A percentile compares a stretch with the other conserved stretches of the same genome.
Evolutionary conservation across 2,329 filamentous ascomycete genomes (phyloP).

Genomic region (Endocalyx cinctus): DNA sequence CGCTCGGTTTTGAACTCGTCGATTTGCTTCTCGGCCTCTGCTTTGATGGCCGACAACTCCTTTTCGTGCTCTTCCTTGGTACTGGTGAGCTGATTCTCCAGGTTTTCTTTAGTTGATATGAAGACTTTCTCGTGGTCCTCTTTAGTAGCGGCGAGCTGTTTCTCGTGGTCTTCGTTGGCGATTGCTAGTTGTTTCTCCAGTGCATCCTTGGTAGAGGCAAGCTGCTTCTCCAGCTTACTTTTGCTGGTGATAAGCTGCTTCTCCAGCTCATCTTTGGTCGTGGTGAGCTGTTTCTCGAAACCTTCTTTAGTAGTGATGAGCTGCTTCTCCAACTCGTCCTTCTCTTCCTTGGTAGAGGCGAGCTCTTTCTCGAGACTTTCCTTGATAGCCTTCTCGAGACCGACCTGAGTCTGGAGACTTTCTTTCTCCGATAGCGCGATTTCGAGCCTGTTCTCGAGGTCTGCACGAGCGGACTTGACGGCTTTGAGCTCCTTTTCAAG

Average conservation of each 20-base stretch:
- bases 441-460: slow-evolving; percentile 15
- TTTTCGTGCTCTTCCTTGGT: slow-evolving; percentile 17
- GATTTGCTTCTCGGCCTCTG: slow-evolving; percentile 15
- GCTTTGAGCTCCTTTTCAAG: slow-evolving; percentile 14
- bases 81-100: slow-evolving; percentile 17
- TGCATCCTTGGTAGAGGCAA: slow-evolving; percentile 1
- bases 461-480: slow-evolving; percentile 10
- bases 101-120: slow-evolving; percentile 12
- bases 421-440: slow-evolving; percentile 9
- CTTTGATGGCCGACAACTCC: slow-evolving; percentile 6
- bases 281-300: slow-evolving; percentile 13
- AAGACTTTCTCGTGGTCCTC: slow-evolving; percentile 13
- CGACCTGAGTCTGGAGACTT: no score
- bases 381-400: no score
- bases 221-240: slow-evolving; percentile 3
- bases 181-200: slow-evolving; percentile 3
- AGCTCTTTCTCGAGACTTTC: slow-evolving; percentile 12
- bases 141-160: slow-evolving; percentile 13
- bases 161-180: slow-evolving; percentile 10
- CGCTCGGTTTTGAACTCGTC: slow-evolving; percentile 15
- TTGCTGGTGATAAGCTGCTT: slow-evolving; percentile 10
- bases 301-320: slow-evolving; percentile 16
- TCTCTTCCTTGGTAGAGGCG: slow-evolving; percentile 12
- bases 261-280: slow-evolving; percentile 9
- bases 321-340: slow-evolving; percentile 15